Conservation (phyloP, 2,329 filamentous ascomycete species). For the Ophiognomonia clavigignenti-juglandacearum region DNA sequence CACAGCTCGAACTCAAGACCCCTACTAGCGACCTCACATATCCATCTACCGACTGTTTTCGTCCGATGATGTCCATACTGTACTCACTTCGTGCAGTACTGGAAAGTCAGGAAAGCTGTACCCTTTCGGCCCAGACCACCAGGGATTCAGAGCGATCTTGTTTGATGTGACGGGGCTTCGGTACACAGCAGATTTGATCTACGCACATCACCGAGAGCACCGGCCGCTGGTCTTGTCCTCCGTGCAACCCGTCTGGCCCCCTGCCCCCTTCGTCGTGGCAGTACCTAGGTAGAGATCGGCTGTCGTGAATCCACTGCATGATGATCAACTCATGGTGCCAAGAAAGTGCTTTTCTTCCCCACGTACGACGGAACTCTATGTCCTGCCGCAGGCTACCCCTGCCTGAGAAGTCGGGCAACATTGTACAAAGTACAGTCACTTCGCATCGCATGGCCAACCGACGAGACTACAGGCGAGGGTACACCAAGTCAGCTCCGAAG, state of each 20-base stretch:
- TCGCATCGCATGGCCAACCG: constrained; percentile 6
- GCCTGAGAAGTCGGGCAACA: constrained; percentile 13
- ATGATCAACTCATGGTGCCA: not conserved
- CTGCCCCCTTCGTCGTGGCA: constrained; percentile 2
- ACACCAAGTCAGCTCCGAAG: not conserved
- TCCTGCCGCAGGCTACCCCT: constrained; percentile 10
- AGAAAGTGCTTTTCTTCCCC: not conserved
- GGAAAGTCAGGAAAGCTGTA: no score
- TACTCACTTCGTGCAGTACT: no score
- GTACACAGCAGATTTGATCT: constrained; percentile 6
- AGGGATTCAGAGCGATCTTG: constrained; percentile 2
- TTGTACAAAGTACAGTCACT: constrained; percentile 9
- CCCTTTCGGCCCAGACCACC: not conserved
- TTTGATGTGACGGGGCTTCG: constrained; percentile 9
- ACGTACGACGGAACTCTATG: constrained; percentile 5
- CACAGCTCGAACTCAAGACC: not conserved
- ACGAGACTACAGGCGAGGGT: constrained; percentile 2
- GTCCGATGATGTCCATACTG: no score
- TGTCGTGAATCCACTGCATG: constrained; percentile 8
- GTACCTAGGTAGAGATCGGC: constrained; percentile 10
- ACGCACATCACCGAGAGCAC: constrained; percentile 3
- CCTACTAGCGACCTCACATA: not conserved
- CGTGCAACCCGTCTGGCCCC: constrained; percentile 2
- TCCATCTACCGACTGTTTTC: constrained; percentile 3
- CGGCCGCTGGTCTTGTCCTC: constrained; percentile 12